Evolutionary conservation across 1,284 basidiomycete species (phyloP).

Genomic region (Hemileia vastatrix): DNA sequence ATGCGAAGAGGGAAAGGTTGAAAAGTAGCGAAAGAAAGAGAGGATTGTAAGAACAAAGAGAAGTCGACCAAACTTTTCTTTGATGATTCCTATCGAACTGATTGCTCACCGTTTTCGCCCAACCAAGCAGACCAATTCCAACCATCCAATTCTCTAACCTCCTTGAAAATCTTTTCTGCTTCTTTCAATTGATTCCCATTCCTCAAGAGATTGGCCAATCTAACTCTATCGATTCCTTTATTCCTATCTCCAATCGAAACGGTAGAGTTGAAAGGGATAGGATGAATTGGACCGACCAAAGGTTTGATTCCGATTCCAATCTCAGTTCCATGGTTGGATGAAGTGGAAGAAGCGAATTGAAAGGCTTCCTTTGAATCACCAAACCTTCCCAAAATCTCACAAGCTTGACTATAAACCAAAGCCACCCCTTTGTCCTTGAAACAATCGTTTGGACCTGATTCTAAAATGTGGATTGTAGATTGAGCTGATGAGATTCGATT

Average conservation of each 20-base stretch:
- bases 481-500: too few species aligned
- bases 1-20: too few species aligned
- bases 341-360: slow-evolving; percentile 27
- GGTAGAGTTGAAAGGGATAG: background rate
- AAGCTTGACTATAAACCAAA: slow-evolving; percentile 35
- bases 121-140: too few species aligned
- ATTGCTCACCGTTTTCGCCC: too few species aligned
- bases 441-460: too few species aligned
- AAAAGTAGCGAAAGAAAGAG: too few species aligned
- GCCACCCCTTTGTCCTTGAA: slow-evolving; percentile 33
- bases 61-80: too few species aligned
- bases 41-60: too few species aligned
- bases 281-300: background rate
- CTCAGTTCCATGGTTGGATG: background rate
- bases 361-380: slow-evolving; percentile 34
- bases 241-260: background rate
- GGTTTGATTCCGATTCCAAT: background rate
- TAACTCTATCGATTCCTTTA: background rate
- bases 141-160: too few species aligned
- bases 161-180: too few species aligned
- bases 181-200: background rate
- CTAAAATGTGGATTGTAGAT: too few species aligned
- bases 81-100: too few species aligned
- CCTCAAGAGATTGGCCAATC: background rate
- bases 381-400: slow-evolving; percentile 29